These are phyloP conservation scores for Leccinum ponderosum DNA, from an alignment of 1,284 basidiomycete genomes.

Conservation along the genomic window DNA sequence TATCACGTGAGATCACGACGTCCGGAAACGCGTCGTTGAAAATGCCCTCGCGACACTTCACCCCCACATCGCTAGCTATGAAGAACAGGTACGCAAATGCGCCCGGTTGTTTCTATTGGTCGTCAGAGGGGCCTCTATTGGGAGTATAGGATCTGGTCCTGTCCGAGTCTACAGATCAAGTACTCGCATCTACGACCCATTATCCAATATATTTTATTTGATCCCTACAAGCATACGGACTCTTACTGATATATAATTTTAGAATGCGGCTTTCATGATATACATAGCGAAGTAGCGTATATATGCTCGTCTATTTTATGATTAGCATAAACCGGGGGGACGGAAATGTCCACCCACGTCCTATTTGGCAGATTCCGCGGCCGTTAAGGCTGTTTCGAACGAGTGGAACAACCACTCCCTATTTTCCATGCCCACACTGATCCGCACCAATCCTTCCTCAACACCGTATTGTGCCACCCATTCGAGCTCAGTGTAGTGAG, in stretches of 20 bases:
- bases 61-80: conserved; percentile 82
- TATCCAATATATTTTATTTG: too few species aligned
- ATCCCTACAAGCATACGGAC: background rate
- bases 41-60: conserved; percentile 71
- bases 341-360: background rate
- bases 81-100: conserved; percentile 78
- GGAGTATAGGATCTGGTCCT: too few species aligned
- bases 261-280: background rate
- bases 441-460: conserved; percentile 80
- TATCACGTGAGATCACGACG: conserved; percentile 54
- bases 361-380: conserved; percentile 51
- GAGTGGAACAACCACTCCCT: conserved; percentile 55
- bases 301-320: background rate
- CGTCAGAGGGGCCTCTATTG: too few species aligned
- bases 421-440: conserved; percentile 92
- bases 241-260: background rate
- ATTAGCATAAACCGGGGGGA: background rate
- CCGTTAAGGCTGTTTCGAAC: conserved; percentile 69
- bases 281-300: background rate
- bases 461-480: conserved; percentile 93
- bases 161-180: too few species aligned
- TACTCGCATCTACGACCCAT: too few species aligned
- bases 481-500: conserved; percentile 88
- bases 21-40: conserved; percentile 70
- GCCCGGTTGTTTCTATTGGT: background rate